Percentiles rank a stretch among this genome's conserved stretches.
phyloP scores from a whole-genome alignment of 345 rosid genomes.

The Dimocarpus longan region DNA sequence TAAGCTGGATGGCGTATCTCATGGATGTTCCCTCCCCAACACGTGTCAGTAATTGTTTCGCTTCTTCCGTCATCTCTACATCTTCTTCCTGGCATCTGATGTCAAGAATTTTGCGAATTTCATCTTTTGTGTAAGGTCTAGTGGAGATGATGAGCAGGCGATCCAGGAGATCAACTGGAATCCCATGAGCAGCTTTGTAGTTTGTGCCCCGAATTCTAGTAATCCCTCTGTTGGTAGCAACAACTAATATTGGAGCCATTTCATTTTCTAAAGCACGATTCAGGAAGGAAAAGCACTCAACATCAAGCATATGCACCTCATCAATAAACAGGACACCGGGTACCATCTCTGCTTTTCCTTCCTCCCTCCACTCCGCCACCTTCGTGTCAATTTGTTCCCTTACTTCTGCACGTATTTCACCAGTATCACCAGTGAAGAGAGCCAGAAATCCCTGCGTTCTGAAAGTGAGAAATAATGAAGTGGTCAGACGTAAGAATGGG shows the following conservation, averaged over 20 bases:
- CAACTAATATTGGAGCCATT: slow-evolving; percentile 95
- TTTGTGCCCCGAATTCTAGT: slow-evolving; percentile 90
- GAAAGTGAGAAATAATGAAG: slow-evolving; percentile 15
- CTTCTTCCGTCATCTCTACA: slow-evolving; percentile 83
- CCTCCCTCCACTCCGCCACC: slow-evolving; percentile 99
- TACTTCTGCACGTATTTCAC: slow-evolving; percentile 94
- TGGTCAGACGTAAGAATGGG: background rate
- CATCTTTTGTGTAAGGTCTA: slow-evolving; percentile 77
- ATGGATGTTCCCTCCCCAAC: slow-evolving; percentile 90
- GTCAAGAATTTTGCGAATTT: slow-evolving; percentile 77
- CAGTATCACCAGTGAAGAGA: slow-evolving; percentile 95
- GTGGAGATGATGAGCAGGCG: slow-evolving; percentile 87
- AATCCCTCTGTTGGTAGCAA: slow-evolving; percentile 92
- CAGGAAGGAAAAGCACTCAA: slow-evolving; percentile 94
- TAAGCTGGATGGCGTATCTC: slow-evolving; percentile 91
- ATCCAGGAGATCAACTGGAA: slow-evolving; percentile 94
- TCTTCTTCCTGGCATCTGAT: slow-evolving; percentile 97
- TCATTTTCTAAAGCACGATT: slow-evolving; percentile 65
- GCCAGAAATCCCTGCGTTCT: slow-evolving; percentile 98
- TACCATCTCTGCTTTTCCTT: slow-evolving; percentile 94
- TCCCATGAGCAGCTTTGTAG: slow-evolving; percentile 93
- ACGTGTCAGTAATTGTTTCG: slow-evolving; percentile 72
- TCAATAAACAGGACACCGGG: slow-evolving; percentile 98
- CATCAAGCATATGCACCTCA: slow-evolving; percentile 98
- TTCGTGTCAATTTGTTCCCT: slow-evolving; percentile 92